Conservation (phyloP, 495 filamentous ascomycete genomes). For the Pseudomonodictys pantanalensis region DNA sequence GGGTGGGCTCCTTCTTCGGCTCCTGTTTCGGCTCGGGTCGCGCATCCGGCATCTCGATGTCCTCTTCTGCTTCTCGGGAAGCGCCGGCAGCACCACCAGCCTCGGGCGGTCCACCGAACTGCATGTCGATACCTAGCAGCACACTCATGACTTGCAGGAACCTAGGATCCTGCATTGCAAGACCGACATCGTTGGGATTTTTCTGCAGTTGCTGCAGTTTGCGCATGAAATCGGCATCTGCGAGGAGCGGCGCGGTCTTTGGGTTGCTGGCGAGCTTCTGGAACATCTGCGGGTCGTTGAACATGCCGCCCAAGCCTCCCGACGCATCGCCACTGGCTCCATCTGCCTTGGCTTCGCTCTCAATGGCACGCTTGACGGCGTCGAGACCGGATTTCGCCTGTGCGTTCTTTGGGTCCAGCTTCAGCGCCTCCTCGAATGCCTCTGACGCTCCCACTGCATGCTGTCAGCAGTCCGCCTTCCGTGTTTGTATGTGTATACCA, state of each 20-base stretch:
- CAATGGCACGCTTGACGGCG: constrained; percentile 82
- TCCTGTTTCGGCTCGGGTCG: constrained; percentile 51
- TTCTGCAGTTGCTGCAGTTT: constrained; percentile 77
- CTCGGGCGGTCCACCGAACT: constrained; percentile 60
- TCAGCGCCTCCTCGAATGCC: constrained; percentile 87
- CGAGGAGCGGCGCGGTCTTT: constrained; percentile 83
- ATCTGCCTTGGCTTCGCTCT: constrained; percentile 68
- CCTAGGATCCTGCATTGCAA: constrained; percentile 80
- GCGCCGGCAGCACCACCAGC: constrained; percentile 43
- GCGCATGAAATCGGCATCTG: constrained; percentile 81
- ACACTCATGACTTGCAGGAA: constrained; percentile 95
- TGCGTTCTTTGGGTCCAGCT: constrained; percentile 85
- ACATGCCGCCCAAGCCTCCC: constrained; percentile 81
- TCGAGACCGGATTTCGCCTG: constrained; percentile 86
- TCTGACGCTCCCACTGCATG: constrained; percentile 68
- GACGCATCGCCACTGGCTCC: constrained; percentile 64
- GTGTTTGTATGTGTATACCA: constrained; percentile 28
- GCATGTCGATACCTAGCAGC: constrained; percentile 90
- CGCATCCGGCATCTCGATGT: constrained; percentile 74
- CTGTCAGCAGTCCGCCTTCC: constrained; percentile 16
- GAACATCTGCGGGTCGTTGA: constrained; percentile 85
- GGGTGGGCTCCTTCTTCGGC: constrained; percentile 55
- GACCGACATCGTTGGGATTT: constrained; percentile 75
- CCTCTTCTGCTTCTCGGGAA: constrained; percentile 62
- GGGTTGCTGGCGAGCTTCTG: constrained; percentile 91